Conservation (phyloP, 2,329 filamentous ascomycete species). For the Leptographium lundbergii region DNA sequence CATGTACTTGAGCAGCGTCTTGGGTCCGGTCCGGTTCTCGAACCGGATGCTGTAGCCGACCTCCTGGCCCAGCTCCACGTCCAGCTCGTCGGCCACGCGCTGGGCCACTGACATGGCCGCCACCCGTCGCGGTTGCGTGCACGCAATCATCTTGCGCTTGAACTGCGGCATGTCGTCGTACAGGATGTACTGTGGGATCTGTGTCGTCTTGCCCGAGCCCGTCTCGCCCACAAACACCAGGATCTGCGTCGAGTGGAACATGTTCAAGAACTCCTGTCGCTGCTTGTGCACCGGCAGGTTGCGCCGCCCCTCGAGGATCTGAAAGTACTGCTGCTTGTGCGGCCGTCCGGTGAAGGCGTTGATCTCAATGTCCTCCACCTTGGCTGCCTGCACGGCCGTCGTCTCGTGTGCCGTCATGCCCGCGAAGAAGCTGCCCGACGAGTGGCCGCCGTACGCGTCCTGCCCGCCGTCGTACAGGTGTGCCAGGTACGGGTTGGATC, state of each 20-base stretch:
- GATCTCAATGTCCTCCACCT: constrained; percentile 64
- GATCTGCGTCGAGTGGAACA: constrained; percentile 90
- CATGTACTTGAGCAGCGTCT: constrained; percentile 98
- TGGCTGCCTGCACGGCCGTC: constrained; percentile 59
- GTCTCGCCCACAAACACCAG: constrained; percentile 98
- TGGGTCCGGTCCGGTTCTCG: constrained; percentile 80
- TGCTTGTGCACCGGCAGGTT: constrained; percentile 88
- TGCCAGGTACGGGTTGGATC: constrained; percentile 72
- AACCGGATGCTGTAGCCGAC: constrained; percentile 99
- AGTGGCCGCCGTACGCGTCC: constrained; percentile 20
- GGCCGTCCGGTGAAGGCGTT: constrained; percentile 76
- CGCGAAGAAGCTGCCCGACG: constrained; percentile 37
- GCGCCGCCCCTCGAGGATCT: constrained; percentile 72
- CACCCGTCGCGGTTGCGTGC: constrained; percentile 94
- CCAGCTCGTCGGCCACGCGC: constrained; percentile 94
- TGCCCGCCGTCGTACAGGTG: constrained; percentile 59
- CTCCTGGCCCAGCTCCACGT: constrained; percentile 83
- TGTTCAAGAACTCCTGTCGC: constrained; percentile 82
- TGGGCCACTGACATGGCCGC: constrained; percentile 98
- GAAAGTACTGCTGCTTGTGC: constrained; percentile 76
- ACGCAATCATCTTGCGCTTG: constrained; percentile 81
- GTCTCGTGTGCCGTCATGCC: constrained; percentile 67
- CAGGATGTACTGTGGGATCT: constrained; percentile 96
- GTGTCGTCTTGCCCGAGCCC: constrained; percentile 97
- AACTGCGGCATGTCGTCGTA: constrained; percentile 90